A percentile compares a stretch with the other conserved stretches of the same genome.
phyloP scores from a whole-genome alignment of 2,329 filamentous ascomycete species.

The Rhynchosporium graminicola region DNA sequence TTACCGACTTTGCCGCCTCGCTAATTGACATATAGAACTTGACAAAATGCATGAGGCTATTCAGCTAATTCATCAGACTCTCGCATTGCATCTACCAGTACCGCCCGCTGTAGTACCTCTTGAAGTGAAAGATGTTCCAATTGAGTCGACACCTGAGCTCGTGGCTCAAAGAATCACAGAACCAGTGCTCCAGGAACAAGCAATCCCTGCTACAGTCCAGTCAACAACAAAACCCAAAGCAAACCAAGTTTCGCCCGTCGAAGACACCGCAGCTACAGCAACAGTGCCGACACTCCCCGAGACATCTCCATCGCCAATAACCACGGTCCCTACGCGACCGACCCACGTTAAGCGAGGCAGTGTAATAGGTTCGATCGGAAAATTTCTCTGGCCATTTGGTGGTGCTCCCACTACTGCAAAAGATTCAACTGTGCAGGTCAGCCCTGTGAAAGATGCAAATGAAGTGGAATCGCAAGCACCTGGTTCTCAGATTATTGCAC shows the following conservation, averaged over 20 bases:
- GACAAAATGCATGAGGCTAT: constrained; percentile 25
- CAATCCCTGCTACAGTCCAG: not conserved
- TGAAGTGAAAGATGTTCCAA: not conserved
- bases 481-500: not conserved
- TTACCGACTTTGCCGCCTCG: not conserved
- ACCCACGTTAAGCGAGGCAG: constrained; percentile 20
- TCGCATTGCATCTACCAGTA: constrained; percentile 15
- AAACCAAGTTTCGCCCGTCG: not conserved
- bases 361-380: constrained; percentile 18
- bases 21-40: constrained; percentile 21
- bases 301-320: not conserved
- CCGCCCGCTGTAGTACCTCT: not conserved
- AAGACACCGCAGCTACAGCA: not conserved
- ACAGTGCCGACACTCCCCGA: not conserved
- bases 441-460: constrained; percentile 2
- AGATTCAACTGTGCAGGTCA: constrained; percentile 1
- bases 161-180: not conserved
- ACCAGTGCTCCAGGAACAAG: not conserved
- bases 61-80: constrained; percentile 18
- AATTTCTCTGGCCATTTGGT: constrained; percentile 25
- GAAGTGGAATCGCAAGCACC: not conserved
- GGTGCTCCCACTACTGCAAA: not conserved
- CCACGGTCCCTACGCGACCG: constrained; percentile 9
- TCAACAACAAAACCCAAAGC: not conserved
- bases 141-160: not conserved